Conservation (phyloP, 1,284 basidiomycete species). For the Cutaneotrichosporon mucoides region DNA sequence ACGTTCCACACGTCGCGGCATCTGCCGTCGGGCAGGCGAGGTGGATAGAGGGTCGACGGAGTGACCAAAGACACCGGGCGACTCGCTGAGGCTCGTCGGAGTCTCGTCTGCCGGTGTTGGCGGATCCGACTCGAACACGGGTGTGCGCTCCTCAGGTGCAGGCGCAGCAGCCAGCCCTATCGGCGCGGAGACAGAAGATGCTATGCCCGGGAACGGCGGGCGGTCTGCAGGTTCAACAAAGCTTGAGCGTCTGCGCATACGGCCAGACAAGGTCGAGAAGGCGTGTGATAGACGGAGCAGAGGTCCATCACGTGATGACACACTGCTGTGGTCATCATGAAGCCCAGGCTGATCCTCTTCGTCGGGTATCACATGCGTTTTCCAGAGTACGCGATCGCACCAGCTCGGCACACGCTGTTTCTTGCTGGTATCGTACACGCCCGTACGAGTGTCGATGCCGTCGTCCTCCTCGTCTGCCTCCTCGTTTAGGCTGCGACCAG, state of each 20-base stretch:
- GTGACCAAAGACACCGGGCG: no score
- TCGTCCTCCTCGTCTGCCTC: constrained; percentile 22
- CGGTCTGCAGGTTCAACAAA: background rate
- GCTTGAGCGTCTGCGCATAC: constrained; percentile 23
- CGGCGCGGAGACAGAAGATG: background rate
- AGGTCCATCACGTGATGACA: background rate
- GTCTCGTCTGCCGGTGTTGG: background rate
- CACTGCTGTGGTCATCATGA: constrained; percentile 14
- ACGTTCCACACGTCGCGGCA: no score
- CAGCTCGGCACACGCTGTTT: constrained; percentile 54
- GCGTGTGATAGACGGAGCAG: constrained; percentile 33
- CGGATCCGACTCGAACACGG: constrained; percentile 1
- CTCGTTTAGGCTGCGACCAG: constrained; percentile 17
- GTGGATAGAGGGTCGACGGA: background rate
- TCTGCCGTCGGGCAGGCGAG: background rate
- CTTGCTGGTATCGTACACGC: constrained; percentile 53
- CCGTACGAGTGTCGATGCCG: constrained; percentile 41
- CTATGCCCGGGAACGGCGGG: background rate
- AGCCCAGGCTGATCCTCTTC: background rate
- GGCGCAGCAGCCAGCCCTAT: background rate
- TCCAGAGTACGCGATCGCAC: constrained; percentile 51
- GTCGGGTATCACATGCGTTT: constrained; percentile 36
- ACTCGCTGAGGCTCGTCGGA: background rate
- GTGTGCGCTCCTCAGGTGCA: background rate
- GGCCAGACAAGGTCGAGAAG: constrained; percentile 32